phyloP scores from a whole-genome alignment of 768 basidiomycete species.

The Pulveroboletus sp. region DNA sequence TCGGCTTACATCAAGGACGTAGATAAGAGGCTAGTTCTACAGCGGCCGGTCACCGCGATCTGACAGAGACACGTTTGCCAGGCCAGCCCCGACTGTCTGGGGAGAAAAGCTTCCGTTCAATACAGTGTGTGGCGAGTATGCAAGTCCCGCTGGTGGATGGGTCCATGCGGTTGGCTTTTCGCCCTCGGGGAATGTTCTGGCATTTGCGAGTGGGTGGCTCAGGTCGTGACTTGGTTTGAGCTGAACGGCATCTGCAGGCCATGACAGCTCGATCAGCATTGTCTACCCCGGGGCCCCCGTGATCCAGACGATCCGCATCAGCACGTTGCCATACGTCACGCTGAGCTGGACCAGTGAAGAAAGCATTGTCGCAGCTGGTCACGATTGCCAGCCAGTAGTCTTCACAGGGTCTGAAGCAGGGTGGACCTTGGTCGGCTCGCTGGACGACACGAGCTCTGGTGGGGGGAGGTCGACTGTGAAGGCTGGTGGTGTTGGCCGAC shows the following conservation, averaged over 20 bases:
- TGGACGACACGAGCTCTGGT: conserved; percentile 68
- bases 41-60: not conserved
- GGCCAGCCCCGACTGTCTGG: conserved; percentile 88
- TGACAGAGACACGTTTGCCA: conserved; percentile 28
- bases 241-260: conserved; percentile 49
- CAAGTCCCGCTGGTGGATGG: conserved; percentile 90
- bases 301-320: conserved; percentile 68
- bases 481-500: conserved; percentile 54
- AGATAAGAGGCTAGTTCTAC: conserved; percentile 69
- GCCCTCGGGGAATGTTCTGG: conserved; percentile 89
- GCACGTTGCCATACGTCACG: conserved; percentile 77
- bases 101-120: conserved; percentile 98
- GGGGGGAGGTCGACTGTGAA: conserved; percentile 39
- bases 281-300: conserved; percentile 83
- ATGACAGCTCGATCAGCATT: conserved; percentile 90
- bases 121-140: conserved; percentile 92
- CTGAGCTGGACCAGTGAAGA: conserved; percentile 84
- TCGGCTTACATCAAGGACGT: conserved; percentile 99
- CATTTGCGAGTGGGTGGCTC: conserved; percentile 78
- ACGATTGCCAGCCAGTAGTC: conserved; percentile 94
- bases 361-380: conserved; percentile 84
- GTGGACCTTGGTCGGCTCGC: conserved; percentile 75
- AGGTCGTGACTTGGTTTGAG: not conserved
- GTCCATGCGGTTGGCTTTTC: conserved; percentile 95
- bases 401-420: conserved; percentile 72